These are phyloP conservation scores for Coccomyxa subellipsoidea DNA, from an alignment of 163 green algal species.

Conservation along the genomic window DNA sequence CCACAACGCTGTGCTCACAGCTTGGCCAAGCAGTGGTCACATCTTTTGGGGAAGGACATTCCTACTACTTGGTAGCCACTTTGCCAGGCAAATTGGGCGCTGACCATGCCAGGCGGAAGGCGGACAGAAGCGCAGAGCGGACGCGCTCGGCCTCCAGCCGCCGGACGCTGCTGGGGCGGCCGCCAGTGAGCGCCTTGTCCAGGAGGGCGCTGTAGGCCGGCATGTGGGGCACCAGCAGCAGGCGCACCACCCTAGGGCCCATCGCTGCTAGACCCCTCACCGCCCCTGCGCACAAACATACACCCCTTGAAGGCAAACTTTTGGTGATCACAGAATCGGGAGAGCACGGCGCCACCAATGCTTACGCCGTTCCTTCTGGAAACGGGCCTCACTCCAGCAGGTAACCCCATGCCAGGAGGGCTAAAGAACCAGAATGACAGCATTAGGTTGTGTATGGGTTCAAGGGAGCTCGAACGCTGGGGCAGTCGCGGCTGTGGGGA, in stretches of 20 bases:
- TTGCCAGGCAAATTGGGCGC: background rate
- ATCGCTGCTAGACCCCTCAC: constrained; percentile 62
- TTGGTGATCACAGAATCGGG: background rate
- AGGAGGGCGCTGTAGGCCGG: constrained; percentile 45
- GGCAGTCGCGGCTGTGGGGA: no score
- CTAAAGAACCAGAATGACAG: no score
- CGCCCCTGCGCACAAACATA: constrained; percentile 35
- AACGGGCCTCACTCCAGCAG: no score
- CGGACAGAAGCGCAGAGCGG: constrained; percentile 23
- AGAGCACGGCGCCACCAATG: background rate
- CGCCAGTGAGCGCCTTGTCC: constrained; percentile 19
- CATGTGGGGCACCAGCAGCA: constrained; percentile 67
- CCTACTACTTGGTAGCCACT: no score
- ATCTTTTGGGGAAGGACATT: no score
- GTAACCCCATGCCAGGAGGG: background rate
- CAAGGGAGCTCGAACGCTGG: no score
- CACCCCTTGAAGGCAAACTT: background rate
- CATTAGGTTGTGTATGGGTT: no score
- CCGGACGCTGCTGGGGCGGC: background rate
- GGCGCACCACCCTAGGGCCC: constrained; percentile 53
- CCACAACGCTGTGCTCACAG: background rate
- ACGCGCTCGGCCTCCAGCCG: constrained; percentile 23
- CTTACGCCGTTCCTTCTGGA: background rate
- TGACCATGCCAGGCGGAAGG: background rate
- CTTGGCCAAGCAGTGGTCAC: background rate